Evolutionary conservation across 495 filamentous ascomycete genomes (phyloP).

Genomic region (Neurospora tetraspora): DNA sequence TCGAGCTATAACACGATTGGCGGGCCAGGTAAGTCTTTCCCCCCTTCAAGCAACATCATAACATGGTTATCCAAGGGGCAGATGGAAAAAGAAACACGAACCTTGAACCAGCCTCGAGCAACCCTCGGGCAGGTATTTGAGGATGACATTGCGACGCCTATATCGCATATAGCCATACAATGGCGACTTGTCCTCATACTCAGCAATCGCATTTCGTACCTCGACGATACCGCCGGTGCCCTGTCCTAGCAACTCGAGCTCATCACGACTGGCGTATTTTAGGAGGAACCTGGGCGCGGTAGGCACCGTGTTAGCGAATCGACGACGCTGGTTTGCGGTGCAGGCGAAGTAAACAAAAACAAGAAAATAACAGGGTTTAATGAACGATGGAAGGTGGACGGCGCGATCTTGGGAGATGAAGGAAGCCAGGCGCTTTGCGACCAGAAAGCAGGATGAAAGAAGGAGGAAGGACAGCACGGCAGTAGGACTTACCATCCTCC

Average conservation of each 20-base stretch:
- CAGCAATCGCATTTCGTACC: slow-evolving; percentile 63
- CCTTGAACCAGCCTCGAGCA: slow-evolving; percentile 87
- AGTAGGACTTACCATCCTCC: slow-evolving; percentile 76
- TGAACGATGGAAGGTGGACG: background rate
- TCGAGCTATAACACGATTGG: slow-evolving; percentile 50
- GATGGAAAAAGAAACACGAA: slow-evolving; percentile 29
- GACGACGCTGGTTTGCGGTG: background rate
- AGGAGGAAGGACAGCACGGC: background rate
- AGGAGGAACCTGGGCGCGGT: slow-evolving; percentile 69
- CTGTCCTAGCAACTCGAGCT: slow-evolving; percentile 65
- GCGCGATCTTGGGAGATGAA: background rate
- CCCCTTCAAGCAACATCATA: background rate
- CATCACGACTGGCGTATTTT: slow-evolving; percentile 83
- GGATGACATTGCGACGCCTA: slow-evolving; percentile 76
- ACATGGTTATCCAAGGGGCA: background rate
- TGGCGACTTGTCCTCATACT: slow-evolving; percentile 74
- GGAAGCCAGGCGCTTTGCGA: background rate
- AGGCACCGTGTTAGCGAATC: slow-evolving; percentile 9
- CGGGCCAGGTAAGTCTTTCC: slow-evolving; percentile 4
- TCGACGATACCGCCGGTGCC: slow-evolving; percentile 82
- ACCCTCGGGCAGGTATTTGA: slow-evolving; percentile 86
- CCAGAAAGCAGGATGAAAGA: background rate
- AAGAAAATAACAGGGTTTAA: background rate
- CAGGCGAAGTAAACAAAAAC: background rate
- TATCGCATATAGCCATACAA: slow-evolving; percentile 90